Percentiles rank a stretch among this genome's conserved stretches.
Conservation (phyloP, 2,329 filamentous ascomycete species). For the Rhytidhysteron rufulum region DNA sequence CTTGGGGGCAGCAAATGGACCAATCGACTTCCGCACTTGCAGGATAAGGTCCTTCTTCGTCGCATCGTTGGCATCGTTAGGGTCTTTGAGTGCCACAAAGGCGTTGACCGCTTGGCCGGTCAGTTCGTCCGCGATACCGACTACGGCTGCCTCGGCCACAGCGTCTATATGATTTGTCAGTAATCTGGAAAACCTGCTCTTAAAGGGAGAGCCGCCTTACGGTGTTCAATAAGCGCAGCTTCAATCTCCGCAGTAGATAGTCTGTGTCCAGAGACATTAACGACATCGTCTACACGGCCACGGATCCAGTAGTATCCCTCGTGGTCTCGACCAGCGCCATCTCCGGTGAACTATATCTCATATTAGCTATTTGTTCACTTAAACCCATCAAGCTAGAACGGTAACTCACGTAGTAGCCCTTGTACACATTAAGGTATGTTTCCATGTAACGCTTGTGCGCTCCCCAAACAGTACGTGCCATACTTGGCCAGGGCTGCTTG, state of each 20-base stretch:
- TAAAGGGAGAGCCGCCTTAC: too few species aligned
- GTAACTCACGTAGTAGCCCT: constrained; percentile 88
- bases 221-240: constrained; percentile 90
- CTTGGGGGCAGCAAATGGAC: constrained; percentile 95
- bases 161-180: constrained; percentile 45
- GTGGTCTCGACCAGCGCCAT: constrained; percentile 92
- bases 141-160: constrained; percentile 91
- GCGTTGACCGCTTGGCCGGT: constrained; percentile 97
- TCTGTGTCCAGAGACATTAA: constrained; percentile 95
- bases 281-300: constrained; percentile 95
- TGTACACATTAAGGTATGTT: constrained; percentile 96
- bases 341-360: constrained; percentile 71
- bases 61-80: constrained; percentile 69
- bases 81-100: constrained; percentile 89
- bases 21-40: constrained; percentile 96
- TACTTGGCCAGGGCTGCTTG: constrained; percentile 97
- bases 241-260: constrained; percentile 97
- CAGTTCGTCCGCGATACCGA: constrained; percentile 88
- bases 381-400: neutral
- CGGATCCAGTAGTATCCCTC: constrained; percentile 99
- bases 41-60: constrained; percentile 90
- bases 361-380: constrained; percentile 2
- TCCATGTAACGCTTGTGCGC: constrained; percentile 99
- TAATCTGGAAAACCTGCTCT: too few species aligned
- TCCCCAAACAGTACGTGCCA: constrained; percentile 96